Percentiles rank a stretch among this genome's conserved stretches.
Conservation (phyloP, 306 rosid genomes). For the Fragaria nilgerrensis region DNA sequence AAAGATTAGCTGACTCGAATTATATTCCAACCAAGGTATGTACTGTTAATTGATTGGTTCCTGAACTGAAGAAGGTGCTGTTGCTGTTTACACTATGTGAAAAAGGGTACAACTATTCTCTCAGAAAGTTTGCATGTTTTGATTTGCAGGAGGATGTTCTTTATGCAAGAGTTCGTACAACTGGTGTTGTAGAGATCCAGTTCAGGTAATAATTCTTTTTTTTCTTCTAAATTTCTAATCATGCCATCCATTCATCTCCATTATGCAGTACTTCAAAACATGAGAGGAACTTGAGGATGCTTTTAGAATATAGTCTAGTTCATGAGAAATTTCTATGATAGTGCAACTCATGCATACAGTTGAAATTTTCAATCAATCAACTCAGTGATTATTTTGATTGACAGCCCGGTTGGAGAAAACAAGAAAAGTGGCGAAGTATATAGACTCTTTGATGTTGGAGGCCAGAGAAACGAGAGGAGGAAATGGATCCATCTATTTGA, state of each 20-base stretch:
- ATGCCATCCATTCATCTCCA: not conserved
- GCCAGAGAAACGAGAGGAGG: conserved; percentile 98
- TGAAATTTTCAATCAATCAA: not conserved
- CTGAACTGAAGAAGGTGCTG: not conserved
- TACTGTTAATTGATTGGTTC: conserved; percentile 1
- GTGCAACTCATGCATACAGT: not conserved
- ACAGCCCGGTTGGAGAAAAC: conserved; percentile 97
- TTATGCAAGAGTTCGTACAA: conserved; percentile 93
- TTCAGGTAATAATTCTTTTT: conserved; percentile 63
- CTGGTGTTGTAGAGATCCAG: conserved; percentile 99
- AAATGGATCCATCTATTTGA: conserved; percentile 99
- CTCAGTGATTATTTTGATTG: conserved; percentile 32
- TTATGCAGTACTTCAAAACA: not conserved
- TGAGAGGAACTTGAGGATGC: conserved; percentile 2
- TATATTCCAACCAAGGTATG: conserved; percentile 93
- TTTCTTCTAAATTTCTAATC: not conserved
- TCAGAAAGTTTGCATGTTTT: conserved; percentile 18
- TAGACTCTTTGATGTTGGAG: conserved; percentile 96
- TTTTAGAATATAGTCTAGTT: not conserved
- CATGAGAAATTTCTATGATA: not conserved
- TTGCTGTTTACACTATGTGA: not conserved
- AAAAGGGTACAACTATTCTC: not conserved
- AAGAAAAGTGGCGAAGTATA: conserved; percentile 97
- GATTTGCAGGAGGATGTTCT: conserved; percentile 87
- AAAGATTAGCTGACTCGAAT: conserved; percentile 70